Evolutionary conservation across 2,329 filamentous ascomycete genomes (phyloP).

Genomic region (Parascedosporium putredinis): DNA sequence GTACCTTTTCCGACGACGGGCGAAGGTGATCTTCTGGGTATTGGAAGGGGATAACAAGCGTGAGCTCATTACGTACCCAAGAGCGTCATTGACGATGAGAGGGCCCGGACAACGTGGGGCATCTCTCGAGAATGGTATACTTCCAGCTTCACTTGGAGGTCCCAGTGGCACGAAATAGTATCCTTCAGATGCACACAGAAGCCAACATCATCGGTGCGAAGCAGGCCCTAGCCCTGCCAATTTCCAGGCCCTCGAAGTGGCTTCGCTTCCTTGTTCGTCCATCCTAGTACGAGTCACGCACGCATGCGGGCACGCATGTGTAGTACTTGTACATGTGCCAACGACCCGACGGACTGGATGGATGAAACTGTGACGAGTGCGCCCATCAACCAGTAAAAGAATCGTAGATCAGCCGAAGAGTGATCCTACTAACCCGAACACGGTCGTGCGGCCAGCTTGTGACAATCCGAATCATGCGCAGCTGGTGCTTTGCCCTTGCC

Average conservation of each 20-base stretch:
- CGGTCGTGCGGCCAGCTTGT: neutral
- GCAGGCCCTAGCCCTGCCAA: neutral
- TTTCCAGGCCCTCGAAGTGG: neutral
- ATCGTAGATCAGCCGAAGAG: neutral
- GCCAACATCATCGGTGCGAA: neutral
- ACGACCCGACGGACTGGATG: neutral
- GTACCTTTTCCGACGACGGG: no score
- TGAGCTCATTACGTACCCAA: no score
- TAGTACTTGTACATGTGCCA: neutral
- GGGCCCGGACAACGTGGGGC: no score
- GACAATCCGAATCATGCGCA: neutral
- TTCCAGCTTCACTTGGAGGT: no score
- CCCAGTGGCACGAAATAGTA: no score
- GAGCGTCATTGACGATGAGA: no score
- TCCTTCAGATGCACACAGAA: no score
- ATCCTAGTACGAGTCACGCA: neutral
- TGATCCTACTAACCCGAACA: neutral
- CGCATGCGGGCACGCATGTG: neutral
- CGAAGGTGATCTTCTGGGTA: no score
- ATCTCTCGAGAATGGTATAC: no score
- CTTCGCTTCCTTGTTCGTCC: neutral
- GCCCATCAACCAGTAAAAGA: conserved; percentile 1
- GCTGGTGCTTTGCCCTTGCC: neutral
- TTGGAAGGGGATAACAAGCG: no score
- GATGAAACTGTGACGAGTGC: conserved; percentile 6